A percentile compares a stretch with the other conserved stretches of the same genome.
These are phyloP conservation scores for Zygotorulaspora sp. DNA, from an alignment of 805 yeast species.

Conservation along the genomic window DNA sequence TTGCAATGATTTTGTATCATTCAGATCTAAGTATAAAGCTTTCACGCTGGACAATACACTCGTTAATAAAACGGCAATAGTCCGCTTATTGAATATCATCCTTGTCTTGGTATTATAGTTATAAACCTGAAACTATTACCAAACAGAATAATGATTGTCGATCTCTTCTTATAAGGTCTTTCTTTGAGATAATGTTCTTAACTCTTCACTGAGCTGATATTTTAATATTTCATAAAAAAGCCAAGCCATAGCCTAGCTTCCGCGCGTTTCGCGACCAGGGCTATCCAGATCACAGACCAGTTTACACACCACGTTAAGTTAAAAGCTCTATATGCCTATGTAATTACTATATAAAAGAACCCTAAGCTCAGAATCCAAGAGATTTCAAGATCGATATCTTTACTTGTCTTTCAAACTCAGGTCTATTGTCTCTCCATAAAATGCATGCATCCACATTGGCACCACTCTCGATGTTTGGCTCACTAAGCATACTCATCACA, in stretches of 20 bases:
- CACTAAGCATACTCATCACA: conserved; percentile 94
- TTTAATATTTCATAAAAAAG: too few relatives aligned
- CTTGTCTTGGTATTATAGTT: background rate
- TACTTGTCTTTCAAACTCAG: conserved; percentile 61
- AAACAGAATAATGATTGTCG: background rate
- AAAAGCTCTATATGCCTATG: too few relatives aligned
- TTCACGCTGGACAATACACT: conserved; percentile 6
- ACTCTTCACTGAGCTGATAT: too few relatives aligned
- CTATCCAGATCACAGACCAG: background rate
- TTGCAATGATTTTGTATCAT: conserved; percentile 31
- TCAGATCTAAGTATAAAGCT: conserved; percentile 29
- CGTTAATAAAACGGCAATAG: conserved; percentile 3
- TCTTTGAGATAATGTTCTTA: too few relatives aligned
- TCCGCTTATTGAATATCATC: conserved; percentile 3
- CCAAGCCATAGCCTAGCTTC: too few relatives aligned
- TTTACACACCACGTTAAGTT: too few relatives aligned
- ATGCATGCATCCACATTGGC: conserved; percentile 80
- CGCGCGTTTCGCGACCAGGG: background rate
- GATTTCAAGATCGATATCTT: conserved; percentile 62
- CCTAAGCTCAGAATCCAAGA: conserved; percentile 65
- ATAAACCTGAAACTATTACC: background rate
- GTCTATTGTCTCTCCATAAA: conserved; percentile 84
- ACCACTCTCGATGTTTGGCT: conserved; percentile 94
- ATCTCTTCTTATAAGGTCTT: background rate
- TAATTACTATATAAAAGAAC: too few relatives aligned